These are phyloP conservation scores for Lepidopterella palustris DNA, from an alignment of 495 filamentous ascomycete genomes.

Conservation along the genomic window DNA sequence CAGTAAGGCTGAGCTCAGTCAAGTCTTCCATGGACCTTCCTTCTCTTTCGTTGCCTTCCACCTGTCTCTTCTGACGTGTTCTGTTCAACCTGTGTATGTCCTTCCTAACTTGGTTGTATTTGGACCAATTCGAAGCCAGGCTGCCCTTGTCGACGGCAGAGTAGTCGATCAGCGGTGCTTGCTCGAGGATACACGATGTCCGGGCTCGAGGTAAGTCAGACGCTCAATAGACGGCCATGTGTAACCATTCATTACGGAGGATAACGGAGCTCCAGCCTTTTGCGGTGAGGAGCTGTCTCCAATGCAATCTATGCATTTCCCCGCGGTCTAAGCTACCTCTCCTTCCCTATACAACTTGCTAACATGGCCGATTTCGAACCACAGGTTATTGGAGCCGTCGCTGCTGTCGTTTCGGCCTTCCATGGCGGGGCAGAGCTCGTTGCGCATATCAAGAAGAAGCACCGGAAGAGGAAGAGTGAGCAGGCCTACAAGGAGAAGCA, in stretches of 20 bases:
- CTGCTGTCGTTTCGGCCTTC: constrained; percentile 43
- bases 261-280: constrained; percentile 5
- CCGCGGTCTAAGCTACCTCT: not conserved
- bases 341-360: not conserved
- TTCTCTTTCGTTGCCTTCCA: no score
- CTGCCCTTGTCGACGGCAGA: no score
- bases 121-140: no score
- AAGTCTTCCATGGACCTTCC: no score
- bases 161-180: not conserved
- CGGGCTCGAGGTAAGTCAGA: constrained; percentile 26
- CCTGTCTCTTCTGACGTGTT: no score
- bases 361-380: not conserved
- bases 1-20: no score
- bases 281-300: constrained; percentile 6
- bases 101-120: no score
- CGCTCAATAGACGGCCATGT: not conserved
- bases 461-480: constrained; percentile 27
- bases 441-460: constrained; percentile 37
- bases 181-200: constrained; percentile 14
- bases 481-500: constrained; percentile 28
- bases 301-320: not conserved
- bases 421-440: constrained; percentile 39
- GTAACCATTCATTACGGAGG: no score
- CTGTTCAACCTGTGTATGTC: no score
- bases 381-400: constrained; percentile 40